Evolutionary conservation across 768 basidiomycete species (phyloP), one percentile per base, ranked within the genome.

Genomic region (Psilocybe cubensis): DNA sequence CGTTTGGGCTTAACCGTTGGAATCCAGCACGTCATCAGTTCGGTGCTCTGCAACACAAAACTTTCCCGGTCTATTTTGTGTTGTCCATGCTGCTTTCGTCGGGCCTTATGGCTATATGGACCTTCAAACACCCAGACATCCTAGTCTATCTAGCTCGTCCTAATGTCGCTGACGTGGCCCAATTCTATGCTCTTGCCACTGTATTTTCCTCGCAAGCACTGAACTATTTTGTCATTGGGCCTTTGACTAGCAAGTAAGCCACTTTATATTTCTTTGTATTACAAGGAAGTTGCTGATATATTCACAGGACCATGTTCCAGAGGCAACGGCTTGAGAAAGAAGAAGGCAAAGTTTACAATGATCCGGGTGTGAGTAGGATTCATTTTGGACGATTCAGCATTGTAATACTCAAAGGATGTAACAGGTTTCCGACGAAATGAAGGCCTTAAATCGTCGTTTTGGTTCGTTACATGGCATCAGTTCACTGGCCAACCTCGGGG

Each of bases 41-140:
- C 58, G 83, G 86, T 9, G 75, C 80, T 40, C 79, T 94, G 29
- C 92, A 94, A 66, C 85, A 90, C 66, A 83, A 81, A 64, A 83
- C 80, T 0, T 91, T 91, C 72, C 89, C 92, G 1, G 70, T 89
- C 60, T 93, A 90, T 72, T 94, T 94, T 64, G 68, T 79, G 17
- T 68, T 83, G 40, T 87, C 85, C 11, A 81, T 89, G 33, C 62
- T 70, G 21, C 70, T 88, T 29, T 80, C 86, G 24, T 74, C 81
- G 0, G 71, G 73, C 20, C 77, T 94, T 35, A 69, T 91, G 44
- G 77, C 75, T 2, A 72, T 79, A 52, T 91, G 85, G 89, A 76
- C 79, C 42, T 75, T 72, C 61, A 80, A 77, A 55, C 88, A 86
- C 69, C 84, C 81, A 17, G 75, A 79, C 50, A 85, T 88, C 51